A percentile compares a stretch with the other conserved stretches of the same genome.
phyloP scores from a whole-genome alignment of 1,284 basidiomycete species.

The Rhizoctonia solani region DNA sequence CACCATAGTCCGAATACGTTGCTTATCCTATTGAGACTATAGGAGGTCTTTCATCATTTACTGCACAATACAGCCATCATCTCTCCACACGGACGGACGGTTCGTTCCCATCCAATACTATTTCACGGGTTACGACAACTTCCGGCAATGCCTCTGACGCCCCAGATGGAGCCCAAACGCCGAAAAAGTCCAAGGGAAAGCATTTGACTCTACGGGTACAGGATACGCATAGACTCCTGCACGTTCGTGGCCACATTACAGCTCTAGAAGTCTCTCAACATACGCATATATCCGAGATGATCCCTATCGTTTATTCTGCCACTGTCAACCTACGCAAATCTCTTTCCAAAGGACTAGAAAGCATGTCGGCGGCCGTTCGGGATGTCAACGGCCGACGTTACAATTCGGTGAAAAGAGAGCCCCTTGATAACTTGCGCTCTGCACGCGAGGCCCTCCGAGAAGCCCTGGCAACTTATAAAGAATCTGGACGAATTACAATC shows the following conservation, averaged over 20 bases:
- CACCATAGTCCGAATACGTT: background rate
- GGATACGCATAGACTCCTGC: constrained; percentile 52
- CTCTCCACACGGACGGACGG: constrained; percentile 27
- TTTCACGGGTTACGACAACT: constrained; percentile 9
- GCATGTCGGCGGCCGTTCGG: constrained; percentile 48
- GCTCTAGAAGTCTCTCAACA: constrained; percentile 48
- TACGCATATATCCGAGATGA: constrained; percentile 52
- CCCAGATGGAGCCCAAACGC: background rate
- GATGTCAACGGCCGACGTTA: constrained; percentile 57
- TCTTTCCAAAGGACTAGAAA: constrained; percentile 47
- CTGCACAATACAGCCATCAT: constrained; percentile 32
- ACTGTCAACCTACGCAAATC: constrained; percentile 53
- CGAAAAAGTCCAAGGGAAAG: background rate
- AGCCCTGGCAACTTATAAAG: constrained; percentile 51
- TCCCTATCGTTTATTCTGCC: constrained; percentile 54
- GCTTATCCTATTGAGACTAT: background rate
- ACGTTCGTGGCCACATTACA: constrained; percentile 46
- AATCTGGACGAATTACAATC: constrained; percentile 50
- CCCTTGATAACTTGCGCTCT: constrained; percentile 48
- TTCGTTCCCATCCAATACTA: background rate
- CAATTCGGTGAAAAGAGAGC: constrained; percentile 43
- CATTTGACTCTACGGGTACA: constrained; percentile 34
- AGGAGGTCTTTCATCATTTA: constrained; percentile 34
- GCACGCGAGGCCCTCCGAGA: constrained; percentile 48
- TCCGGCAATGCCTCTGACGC: background rate